Conservation (phyloP, 2,329 filamentous ascomycete genomes). For the Sarocladium oryzae region DNA sequence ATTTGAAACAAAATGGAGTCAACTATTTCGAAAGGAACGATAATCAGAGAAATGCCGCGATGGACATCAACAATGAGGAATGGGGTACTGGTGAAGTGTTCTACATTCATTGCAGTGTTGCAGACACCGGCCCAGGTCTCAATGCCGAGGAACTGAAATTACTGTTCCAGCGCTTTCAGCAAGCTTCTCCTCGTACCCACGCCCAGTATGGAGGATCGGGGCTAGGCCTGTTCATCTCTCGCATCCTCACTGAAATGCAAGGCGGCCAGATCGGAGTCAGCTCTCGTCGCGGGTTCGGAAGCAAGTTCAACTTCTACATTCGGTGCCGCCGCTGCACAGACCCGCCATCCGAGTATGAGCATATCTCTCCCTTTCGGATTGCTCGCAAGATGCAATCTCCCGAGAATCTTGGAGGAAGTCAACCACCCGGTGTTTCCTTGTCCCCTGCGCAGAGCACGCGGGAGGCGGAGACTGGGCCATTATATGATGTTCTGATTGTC, state of each 20-base stretch:
- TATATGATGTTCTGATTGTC: slow-evolving; percentile 55
- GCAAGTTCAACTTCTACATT: slow-evolving; percentile 72
- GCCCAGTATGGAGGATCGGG: slow-evolving; percentile 68
- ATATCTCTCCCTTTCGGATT: slow-evolving; percentile 29
- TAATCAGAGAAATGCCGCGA: slow-evolving; percentile 24
- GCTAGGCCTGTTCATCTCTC: slow-evolving; percentile 68
- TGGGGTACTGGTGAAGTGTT: slow-evolving; percentile 69
- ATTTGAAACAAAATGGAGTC: slow-evolving; percentile 32
- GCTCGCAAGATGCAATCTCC: slow-evolving; percentile 22
- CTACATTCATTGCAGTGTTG: slow-evolving; percentile 65
- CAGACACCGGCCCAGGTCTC: slow-evolving; percentile 64
- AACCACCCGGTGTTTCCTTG: not conserved
- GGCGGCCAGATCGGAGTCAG: slow-evolving; percentile 71
- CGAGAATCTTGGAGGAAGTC: not conserved
- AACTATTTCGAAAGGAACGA: slow-evolving; percentile 42
- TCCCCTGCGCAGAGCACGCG: slow-evolving; percentile 1
- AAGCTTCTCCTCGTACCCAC: slow-evolving; percentile 62
- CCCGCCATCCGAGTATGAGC: slow-evolving; percentile 31
- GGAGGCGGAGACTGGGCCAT: slow-evolving; percentile 16
- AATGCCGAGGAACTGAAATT: slow-evolving; percentile 59
- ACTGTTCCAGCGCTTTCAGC: slow-evolving; percentile 62
- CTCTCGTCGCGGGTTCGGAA: slow-evolving; percentile 60
- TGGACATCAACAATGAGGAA: slow-evolving; percentile 47
- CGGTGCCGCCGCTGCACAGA: slow-evolving; percentile 52
- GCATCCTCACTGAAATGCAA: slow-evolving; percentile 69